These are phyloP conservation scores for Gleditsia sinensis DNA, from an alignment of 306 rosid genomes.

Conservation along the genomic window DNA sequence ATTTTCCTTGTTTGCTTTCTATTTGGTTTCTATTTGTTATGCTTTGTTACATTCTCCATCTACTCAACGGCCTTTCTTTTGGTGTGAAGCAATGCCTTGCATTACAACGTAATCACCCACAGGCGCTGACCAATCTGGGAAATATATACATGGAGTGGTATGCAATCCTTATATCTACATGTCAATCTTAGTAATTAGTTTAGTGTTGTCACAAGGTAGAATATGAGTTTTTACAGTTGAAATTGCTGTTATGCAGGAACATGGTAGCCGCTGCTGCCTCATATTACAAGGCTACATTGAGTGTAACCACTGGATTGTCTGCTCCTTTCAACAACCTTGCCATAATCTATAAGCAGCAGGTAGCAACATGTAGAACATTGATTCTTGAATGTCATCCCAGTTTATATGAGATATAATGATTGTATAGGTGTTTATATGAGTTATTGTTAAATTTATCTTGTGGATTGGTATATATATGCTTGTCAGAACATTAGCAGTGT, in stretches of 20 bases:
- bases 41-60: conserved; percentile 7
- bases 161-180: conserved; percentile 20
- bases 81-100: conserved; percentile 84
- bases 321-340: conserved; percentile 98
- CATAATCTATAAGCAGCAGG: conserved; percentile 95
- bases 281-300: conserved; percentile 86
- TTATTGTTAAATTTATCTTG: not conserved
- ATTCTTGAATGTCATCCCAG: not conserved
- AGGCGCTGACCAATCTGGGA: conserved; percentile 96
- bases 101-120: conserved; percentile 92
- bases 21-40: not conserved
- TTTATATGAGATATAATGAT: not conserved
- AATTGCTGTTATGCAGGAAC: conserved; percentile 59
- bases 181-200: conserved; percentile 9
- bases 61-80: conserved; percentile 29
- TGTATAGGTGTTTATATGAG: conserved; percentile 3
- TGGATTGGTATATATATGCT: not conserved
- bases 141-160: conserved; percentile 99
- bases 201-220: not conserved
- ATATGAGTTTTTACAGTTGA: conserved; percentile 21
- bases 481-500: not conserved
- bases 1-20: conserved; percentile 2
- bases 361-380: conserved; percentile 16
- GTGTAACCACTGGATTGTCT: conserved; percentile 90
- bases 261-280: conserved; percentile 91